Evolutionary conservation across 1,284 basidiomycete genomes (phyloP), one percentile per base, ranked within the genome.

Genomic region (Fomitopsis betulina): DNA sequence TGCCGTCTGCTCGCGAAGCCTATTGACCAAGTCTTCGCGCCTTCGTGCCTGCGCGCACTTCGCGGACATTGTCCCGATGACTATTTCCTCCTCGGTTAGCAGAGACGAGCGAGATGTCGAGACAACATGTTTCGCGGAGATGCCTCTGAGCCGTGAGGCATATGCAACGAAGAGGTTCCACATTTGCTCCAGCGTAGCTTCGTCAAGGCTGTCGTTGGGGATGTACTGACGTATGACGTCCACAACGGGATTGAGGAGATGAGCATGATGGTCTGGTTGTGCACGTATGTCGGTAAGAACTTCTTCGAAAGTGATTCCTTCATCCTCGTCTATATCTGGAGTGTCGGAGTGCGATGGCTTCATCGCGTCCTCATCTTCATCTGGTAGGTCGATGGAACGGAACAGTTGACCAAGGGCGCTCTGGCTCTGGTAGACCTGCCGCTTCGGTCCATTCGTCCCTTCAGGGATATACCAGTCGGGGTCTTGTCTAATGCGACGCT

Each of bases 391-490:
- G 57, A 87, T 82, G 0, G 63, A 78, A 42, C 85, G 75, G 63
- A 81, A 88, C 7, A 88, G 74, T 54, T 70, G 71, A 6, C 85
- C 85, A 51, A 88, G 82, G 2, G 82, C 83, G 38, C 73, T 71
- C 2, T 61, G 23, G 65, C 83, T 86, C 56, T 67, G 53, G 66
- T 88, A 88, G 64, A 75, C 84, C 19, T 74, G 67, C 0, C 42
- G 61, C 5, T 71, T 66, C 37, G 73, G 66, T 6, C 60, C 61
- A 25, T 72, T 72, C 7, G 77, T 65, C 0, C 80, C 83, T 70
- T 88, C 85, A 12, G 84, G 84, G 3, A 83, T 84, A 66, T 79
- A 76, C 85, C 85, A 88, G 66, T 87, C 86, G 5, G 85, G 86
- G 50, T 74, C 79, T 17, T 43, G 53, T 2, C 58, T 62, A 49